phyloP scores from a whole-genome alignment of 2,329 filamentous ascomycete genomes.

The Aurifilum marmelostoma region DNA sequence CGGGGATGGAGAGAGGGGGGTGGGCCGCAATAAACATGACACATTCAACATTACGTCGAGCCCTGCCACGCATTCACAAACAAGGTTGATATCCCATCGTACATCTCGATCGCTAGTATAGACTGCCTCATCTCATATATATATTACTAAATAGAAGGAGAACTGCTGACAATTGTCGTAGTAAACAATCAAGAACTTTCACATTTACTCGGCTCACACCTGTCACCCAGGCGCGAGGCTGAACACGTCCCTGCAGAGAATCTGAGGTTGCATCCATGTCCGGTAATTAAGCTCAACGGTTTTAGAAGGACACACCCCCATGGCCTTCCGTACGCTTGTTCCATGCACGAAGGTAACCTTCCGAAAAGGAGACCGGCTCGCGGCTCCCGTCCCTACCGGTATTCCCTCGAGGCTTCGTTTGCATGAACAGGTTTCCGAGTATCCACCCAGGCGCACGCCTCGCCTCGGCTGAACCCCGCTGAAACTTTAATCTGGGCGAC shows the following conservation, averaged over 20 bases:
- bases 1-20: not conserved
- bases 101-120: not conserved
- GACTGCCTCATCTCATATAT: not conserved
- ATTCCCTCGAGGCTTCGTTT: not conserved
- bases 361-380: not conserved
- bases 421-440: not conserved
- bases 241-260: not conserved
- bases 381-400: slow-evolving; percentile 2
- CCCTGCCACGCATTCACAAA: not conserved
- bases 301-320: not conserved
- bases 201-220: not conserved
- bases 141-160: not conserved
- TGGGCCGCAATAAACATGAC: not conserved
- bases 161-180: not conserved
- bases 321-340: not conserved
- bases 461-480: slow-evolving; percentile 7
- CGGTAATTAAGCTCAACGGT: not conserved
- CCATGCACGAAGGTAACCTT: not conserved
- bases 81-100: not conserved
- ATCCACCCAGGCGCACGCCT: slow-evolving; percentile 9
- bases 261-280: not conserved
- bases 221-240: not conserved
- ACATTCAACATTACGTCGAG: not conserved
- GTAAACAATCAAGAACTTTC: not conserved
- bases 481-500: slow-evolving; percentile 9